Base-by-base conservation (phyloP, 352 stramenopile species). In the Phytopythium delawarense region DNA sequence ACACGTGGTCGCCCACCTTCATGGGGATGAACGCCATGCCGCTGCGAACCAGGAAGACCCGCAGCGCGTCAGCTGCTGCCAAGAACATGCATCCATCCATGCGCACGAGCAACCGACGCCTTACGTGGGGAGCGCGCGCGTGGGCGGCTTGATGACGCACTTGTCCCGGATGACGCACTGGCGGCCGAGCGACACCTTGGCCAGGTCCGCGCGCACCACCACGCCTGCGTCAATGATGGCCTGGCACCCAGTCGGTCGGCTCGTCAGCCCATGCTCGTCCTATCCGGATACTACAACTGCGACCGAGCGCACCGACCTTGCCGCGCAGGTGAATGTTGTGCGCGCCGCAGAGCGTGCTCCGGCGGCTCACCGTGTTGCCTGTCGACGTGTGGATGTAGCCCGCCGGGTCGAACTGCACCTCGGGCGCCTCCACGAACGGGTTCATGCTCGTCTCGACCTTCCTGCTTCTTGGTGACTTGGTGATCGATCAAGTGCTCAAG, bases 1-100 rank as follows among this genome's bases (percentile, higher is more conserved):
- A 93, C 35, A 92, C 83, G 60, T 91, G 75, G 69, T 96, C 81
- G 9, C 87, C 85, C 34, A 96, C 69, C 64, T 89, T 92, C 57
- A 93, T 84, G 15, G 85, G 84, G 49, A 96, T 94, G 65, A 93
- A 96, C 39, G 81, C 79, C 44, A 96, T 45, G 2, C 84, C 80
- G 11, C 84, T 92, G 44, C 44, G 46, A 46, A 59, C 54, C 54
- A 32, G 35, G 35, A 15, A 40, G 35, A 50, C 44, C 34, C 13
- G 57, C 30, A 46, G 15, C 20, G 45, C 56, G 67, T 28, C 28
- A 61, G 28, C n/a, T 28, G n/a, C 18, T 0, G 7, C 4, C 18
- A 23, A 9, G 25, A 4, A 23, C 6, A n/a, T 18, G 15, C 35
- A 40, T 16, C 35, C 35, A 40, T 40, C 35, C 16, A 66, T 50